Percentiles rank a stretch among this genome's conserved stretches.
Evolutionary conservation across 306 rosid species (phyloP).

Genomic region (Acacia melanoxylon): DNA sequence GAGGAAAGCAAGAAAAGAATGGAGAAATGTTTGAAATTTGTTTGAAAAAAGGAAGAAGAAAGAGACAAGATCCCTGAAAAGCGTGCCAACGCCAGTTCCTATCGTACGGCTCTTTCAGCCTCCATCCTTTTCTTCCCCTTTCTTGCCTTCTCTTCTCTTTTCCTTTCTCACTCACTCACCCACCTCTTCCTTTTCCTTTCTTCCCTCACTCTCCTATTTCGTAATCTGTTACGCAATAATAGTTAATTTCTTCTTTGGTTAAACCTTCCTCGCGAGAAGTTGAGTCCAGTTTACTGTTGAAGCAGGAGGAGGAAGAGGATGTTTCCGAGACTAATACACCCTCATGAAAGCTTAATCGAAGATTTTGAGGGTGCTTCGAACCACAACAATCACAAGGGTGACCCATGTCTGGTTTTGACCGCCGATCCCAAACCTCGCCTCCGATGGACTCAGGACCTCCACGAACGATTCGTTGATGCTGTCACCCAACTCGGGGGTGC

Average conservation of each 20-base stretch:
- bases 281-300: background rate
- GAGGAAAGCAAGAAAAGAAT: background rate
- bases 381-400: constrained; percentile 48
- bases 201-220: background rate
- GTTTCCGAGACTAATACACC: constrained; percentile 58
- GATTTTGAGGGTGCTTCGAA: constrained; percentile 48
- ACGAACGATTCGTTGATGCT: constrained; percentile 91
- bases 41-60: constrained; percentile 1
- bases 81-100: constrained; percentile 12
- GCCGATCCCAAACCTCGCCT: constrained; percentile 99
- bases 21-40: background rate
- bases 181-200: background rate
- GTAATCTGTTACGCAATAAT: background rate
- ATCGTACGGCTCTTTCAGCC: background rate
- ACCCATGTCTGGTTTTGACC: constrained; percentile 88
- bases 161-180: background rate
- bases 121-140: background rate
- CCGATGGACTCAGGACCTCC: constrained; percentile 98
- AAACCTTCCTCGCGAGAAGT: background rate
- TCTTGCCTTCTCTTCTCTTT: background rate
- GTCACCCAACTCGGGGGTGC: constrained; percentile 98
- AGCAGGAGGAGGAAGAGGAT: constrained; percentile 26
- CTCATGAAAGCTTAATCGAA: constrained; percentile 35
- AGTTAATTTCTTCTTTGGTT: background rate
- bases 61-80: constrained; percentile 35